These are phyloP conservation scores for Cetraspora pellucida DNA, from an alignment of 192 early-diverging fungal genomes.

Conservation along the genomic window DNA sequence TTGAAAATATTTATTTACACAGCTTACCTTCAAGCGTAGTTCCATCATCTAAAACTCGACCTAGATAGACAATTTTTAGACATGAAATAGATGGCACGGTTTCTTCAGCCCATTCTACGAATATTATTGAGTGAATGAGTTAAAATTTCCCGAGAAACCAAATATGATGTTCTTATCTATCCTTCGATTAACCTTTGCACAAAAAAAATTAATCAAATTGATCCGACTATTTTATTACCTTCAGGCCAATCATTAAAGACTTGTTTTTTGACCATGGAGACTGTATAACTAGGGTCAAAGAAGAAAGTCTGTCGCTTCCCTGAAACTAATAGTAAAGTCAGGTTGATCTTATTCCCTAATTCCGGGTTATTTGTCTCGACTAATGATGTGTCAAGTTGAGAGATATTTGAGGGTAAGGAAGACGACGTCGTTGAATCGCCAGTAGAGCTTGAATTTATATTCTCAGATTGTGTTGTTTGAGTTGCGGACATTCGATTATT, in stretches of 20 bases:
- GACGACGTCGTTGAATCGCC: conserved; percentile 1
- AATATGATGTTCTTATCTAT: background rate
- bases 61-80: conserved; percentile 50
- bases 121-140: background rate
- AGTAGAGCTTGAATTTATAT: conserved; percentile 2
- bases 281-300: conserved; percentile 43
- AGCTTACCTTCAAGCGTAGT: conserved; percentile 44
- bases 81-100: conserved; percentile 42
- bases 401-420: background rate
- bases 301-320: conserved; percentile 46
- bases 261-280: conserved; percentile 42
- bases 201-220: background rate
- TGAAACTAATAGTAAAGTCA: conserved; percentile 50
- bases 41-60: conserved; percentile 48
- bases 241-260: conserved; percentile 51
- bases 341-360: conserved; percentile 26
- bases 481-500: too few relatives aligned
- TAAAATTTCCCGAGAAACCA: background rate
- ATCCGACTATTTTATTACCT: conserved; percentile 29
- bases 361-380: background rate
- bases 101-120: conserved; percentile 50
- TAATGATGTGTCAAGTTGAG: background rate
- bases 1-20: background rate
- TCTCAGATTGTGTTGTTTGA: background rate
- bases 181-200: background rate